Conservation (phyloP, 306 rosid species). For the Luffa aegyptiaca region DNA sequence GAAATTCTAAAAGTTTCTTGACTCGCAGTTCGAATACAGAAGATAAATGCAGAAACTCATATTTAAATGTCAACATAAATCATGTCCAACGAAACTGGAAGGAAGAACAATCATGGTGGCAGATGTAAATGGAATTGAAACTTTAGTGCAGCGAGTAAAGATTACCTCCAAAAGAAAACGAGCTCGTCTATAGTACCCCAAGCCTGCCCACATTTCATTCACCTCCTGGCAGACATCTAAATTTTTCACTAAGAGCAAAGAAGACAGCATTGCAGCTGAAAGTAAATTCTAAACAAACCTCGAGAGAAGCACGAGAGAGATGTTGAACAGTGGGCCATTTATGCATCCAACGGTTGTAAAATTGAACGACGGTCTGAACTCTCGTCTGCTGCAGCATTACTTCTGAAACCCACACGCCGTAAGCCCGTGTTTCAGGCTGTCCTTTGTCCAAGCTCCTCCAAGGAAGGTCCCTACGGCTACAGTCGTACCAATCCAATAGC, state of each 20-base stretch:
- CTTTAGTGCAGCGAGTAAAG: background rate
- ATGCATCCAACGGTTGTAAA: slow-evolving; percentile 68
- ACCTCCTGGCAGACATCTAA: slow-evolving; percentile 47
- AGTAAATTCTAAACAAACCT: slow-evolving; percentile 19
- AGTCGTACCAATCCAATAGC: slow-evolving; percentile 66
- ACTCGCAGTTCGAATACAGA: background rate
- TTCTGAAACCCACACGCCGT: slow-evolving; percentile 89
- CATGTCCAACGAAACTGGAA: background rate
- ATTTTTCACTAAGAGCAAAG: background rate
- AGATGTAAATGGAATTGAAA: background rate
- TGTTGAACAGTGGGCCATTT: slow-evolving; percentile 75
- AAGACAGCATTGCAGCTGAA: background rate
- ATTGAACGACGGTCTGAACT: slow-evolving; percentile 72
- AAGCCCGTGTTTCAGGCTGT: slow-evolving; percentile 40
- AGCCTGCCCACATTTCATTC: slow-evolving; percentile 93
- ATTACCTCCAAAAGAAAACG: slow-evolving; percentile 80
- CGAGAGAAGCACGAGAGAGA: slow-evolving; percentile 71
- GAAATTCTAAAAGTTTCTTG: background rate
- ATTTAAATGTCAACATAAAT: background rate
- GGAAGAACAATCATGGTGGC: background rate
- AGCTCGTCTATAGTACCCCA: slow-evolving; percentile 92
- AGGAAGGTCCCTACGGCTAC: slow-evolving; percentile 65
- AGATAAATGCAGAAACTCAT: background rate
- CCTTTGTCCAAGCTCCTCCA: slow-evolving; percentile 42
- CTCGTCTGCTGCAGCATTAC: slow-evolving; percentile 87